A percentile compares a stretch with the other conserved stretches of the same genome.
phyloP scores from a whole-genome alignment of 225 moss, liverwort and hornwort genomes.

The Marchantia paleacea region DNA sequence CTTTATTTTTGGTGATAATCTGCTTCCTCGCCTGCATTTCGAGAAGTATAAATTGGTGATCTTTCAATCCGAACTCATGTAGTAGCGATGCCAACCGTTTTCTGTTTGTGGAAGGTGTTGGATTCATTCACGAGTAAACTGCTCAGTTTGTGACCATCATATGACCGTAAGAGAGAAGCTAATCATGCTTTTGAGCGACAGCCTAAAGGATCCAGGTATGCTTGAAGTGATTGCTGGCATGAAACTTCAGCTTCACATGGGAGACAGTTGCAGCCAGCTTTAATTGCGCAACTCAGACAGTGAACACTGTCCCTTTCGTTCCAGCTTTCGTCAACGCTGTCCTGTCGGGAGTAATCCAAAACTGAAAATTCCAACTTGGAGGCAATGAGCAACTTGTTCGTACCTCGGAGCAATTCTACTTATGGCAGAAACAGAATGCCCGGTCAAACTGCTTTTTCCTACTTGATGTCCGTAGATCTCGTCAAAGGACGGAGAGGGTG shows the following conservation, averaged over 20 bases:
- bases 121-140: constrained; percentile 20
- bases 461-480: neutral
- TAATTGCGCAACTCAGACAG: neutral
- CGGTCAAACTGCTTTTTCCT: neutral
- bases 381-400: no score
- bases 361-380: no score
- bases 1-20: no score
- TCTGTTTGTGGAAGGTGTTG: constrained; percentile 21
- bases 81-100: neutral
- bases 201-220: constrained; percentile 19
- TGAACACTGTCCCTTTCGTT: neutral
- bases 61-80: neutral
- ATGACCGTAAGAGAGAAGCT: constrained; percentile 17
- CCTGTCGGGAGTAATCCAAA: no score
- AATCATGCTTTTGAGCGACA: constrained; percentile 22
- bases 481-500: neutral
- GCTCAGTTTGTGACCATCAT: constrained; percentile 13
- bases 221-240: neutral
- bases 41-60: neutral
- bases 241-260: neutral
- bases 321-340: no score
- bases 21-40: no score
- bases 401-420: neutral
- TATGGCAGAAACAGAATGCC: neutral
- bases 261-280: neutral